A percentile compares a stretch with the other conserved stretches of the same genome.
Conservation (phyloP, 2,329 filamentous ascomycete genomes). For the Trematosphaeria pertusa region DNA sequence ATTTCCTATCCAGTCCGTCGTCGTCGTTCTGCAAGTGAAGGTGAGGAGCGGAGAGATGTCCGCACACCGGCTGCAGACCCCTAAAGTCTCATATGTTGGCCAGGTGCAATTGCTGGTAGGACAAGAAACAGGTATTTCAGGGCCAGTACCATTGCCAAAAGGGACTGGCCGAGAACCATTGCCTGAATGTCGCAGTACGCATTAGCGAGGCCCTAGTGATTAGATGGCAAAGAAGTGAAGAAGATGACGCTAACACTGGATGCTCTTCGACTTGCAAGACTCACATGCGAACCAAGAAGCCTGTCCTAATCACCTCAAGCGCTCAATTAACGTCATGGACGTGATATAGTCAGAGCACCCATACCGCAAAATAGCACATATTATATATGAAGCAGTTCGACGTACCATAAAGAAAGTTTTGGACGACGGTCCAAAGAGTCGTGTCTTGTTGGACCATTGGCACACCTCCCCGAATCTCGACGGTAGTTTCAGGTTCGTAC, state of each 20-base stretch:
- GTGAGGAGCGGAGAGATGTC: constrained; percentile 23
- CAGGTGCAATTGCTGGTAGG: constrained; percentile 33
- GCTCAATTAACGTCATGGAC: no score
- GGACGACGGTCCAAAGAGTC: background rate
- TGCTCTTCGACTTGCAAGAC: no score
- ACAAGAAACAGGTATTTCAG: constrained; percentile 33
- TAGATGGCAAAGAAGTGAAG: no score
- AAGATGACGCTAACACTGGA: no score
- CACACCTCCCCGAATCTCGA: background rate
- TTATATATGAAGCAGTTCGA: background rate
- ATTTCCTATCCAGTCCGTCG: constrained; percentile 24
- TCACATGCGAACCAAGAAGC: no score
- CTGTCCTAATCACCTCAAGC: no score
- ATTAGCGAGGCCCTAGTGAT: no score
- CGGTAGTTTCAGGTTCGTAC: constrained; percentile 11
- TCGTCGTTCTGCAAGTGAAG: constrained; percentile 21
- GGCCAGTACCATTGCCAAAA: constrained; percentile 22
- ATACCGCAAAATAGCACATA: no score
- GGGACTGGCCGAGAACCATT: constrained; percentile 23
- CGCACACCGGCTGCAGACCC: constrained; percentile 30
- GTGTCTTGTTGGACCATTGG: background rate
- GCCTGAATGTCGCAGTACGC: no score
- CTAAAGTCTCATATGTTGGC: constrained; percentile 27
- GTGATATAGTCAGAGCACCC: no score
- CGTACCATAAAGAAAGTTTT: background rate